These are phyloP conservation scores for Jacaranda copaia DNA, from an alignment of 257 asterid genomes.

Conservation along the genomic window DNA sequence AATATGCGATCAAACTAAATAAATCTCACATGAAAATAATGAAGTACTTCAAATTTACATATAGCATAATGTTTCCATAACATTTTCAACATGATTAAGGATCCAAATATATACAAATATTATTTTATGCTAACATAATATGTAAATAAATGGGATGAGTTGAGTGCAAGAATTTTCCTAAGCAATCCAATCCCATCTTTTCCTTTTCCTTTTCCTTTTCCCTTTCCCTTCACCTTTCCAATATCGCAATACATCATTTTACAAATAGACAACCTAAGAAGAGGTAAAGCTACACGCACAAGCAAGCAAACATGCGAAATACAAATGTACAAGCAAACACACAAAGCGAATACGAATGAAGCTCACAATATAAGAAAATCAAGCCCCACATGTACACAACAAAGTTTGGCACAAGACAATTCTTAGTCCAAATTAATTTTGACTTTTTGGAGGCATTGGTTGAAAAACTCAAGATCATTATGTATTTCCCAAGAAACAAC, in stretches of 20 bases:
- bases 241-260: not conserved
- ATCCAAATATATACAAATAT: no score
- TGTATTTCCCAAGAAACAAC: slow-evolving; percentile 8
- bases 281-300: not conserved
- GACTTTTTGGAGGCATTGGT: slow-evolving; percentile 7
- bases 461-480: not conserved
- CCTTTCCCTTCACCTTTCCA: not conserved
- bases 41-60: no score
- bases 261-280: slow-evolving; percentile 1
- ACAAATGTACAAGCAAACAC: not conserved
- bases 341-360: not conserved
- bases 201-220: not conserved
- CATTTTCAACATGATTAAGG: not conserved
- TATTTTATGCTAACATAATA: not conserved
- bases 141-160: not conserved
- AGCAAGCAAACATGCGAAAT: not conserved
- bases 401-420: not conserved
- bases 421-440: not conserved
- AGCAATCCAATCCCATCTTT: not conserved
- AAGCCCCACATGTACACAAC: not conserved
- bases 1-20: no score
- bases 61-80: no score
- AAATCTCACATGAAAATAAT: not conserved
- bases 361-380: not conserved
- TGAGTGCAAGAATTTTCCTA: not conserved